Base-by-base conservation (phyloP, 345 rosid genomes). In the Cardamine resedifolia region DNA sequence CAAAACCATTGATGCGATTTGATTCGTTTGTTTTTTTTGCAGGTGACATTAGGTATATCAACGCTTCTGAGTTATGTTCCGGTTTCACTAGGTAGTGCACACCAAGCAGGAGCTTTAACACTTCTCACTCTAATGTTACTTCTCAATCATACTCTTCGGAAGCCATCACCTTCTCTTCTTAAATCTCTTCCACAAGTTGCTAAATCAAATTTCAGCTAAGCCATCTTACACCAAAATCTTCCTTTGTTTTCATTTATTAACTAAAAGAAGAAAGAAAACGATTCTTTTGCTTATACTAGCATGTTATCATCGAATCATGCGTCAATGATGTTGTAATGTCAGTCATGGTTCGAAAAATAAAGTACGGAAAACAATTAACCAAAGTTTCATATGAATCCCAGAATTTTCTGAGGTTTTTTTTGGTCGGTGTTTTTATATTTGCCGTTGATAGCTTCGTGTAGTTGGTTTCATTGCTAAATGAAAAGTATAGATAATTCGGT, bases 31-130 rank as follows among this genome's bases (percentile, higher is more conserved):
- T 1, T 24, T 2, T 44, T 9, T 34, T 57, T 66, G 78, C 76
- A 90, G 97, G 98, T 92, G 21, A 84, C 89, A 1, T 77, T 95
- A 61, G 99, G 98, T 57, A 67, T 91, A 63, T 87, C 91, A 64
- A 90, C 99, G 18, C 98, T 91, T 72, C 77, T 91, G 55, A 85
- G 86, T 6, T 95, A 95, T 63, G 99, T 95, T 3, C 98, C 91
- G 0, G 91, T 87, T 36, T 90, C 94, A 10, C 86, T 91, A 23
- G 98, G 96, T 45, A 75, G 86, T 19, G 96, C 97, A 24, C 97
- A 88, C 74, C 94, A 90, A 70, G 96, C 94, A 7, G 97, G 94
- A 39, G 98, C 97, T 14, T 66, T 91, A 60, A 91, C 97, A 41
- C 96, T 90, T 59, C 57, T 88, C 67, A 86, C 96, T 34, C 73